A percentile compares a stretch with the other conserved stretches of the same genome.
Conservation (phyloP, 2,329 filamentous ascomycete genomes). For the Byssothecium circinans region DNA sequence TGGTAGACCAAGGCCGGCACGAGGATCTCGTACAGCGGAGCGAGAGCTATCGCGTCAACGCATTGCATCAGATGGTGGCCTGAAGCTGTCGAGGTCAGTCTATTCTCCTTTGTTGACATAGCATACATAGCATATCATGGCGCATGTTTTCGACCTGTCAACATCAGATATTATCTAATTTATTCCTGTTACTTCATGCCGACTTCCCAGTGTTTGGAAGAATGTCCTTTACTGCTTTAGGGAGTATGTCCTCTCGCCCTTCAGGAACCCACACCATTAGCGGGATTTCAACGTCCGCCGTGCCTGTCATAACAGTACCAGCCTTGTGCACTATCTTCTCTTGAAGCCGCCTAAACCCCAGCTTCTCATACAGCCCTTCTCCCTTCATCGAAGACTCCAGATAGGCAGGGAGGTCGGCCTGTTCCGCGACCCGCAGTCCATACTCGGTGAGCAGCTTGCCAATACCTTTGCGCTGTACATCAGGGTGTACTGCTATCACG, state of each 20-base stretch:
- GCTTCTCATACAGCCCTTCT: slow-evolving; percentile 49
- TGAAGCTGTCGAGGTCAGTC: slow-evolving; percentile 9
- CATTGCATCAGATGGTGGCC: slow-evolving; percentile 52
- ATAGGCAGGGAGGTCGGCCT: slow-evolving; percentile 48
- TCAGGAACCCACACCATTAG: slow-evolving; percentile 23
- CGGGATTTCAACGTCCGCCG: slow-evolving; percentile 13
- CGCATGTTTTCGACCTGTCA: neutral
- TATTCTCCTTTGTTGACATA: slow-evolving; percentile 2
- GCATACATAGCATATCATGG: slow-evolving; percentile 3
- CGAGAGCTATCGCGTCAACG: slow-evolving; percentile 55
- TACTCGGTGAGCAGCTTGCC: slow-evolving; percentile 49
- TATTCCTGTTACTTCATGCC: neutral
- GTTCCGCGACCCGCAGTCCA: slow-evolving; percentile 38
- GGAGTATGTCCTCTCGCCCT: slow-evolving; percentile 11
- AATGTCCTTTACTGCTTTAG: slow-evolving; percentile 12
- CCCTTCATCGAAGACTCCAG: slow-evolving; percentile 52
- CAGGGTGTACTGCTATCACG: slow-evolving; percentile 51
- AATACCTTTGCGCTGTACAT: slow-evolving; percentile 47
- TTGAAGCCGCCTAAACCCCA: slow-evolving; percentile 49
- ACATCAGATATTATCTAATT: neutral
- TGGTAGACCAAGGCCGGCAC: slow-evolving; percentile 54
- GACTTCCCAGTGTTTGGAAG: slow-evolving; percentile 19
- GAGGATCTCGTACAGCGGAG: slow-evolving; percentile 52
- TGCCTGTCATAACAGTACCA: slow-evolving; percentile 1
- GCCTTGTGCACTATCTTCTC: slow-evolving; percentile 47